phyloP scores from a whole-genome alignment of 306 rosid genomes.

The Fagus crenata region DNA sequence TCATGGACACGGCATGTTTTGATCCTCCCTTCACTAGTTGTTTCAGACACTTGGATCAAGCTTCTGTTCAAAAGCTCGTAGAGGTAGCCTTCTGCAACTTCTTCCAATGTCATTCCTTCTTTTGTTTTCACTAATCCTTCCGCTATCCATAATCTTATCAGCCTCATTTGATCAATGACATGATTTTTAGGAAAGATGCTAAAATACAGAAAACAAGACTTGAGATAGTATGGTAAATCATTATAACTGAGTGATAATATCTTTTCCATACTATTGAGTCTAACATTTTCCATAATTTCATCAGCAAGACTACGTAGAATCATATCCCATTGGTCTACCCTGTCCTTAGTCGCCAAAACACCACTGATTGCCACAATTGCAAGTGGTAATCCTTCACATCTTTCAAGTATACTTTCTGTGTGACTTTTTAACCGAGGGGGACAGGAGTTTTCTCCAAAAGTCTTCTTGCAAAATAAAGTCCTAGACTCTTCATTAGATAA shows the following conservation, averaged over 20 bases:
- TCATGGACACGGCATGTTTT: conserved; percentile 19
- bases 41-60: conserved; percentile 5
- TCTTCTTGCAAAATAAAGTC: conserved; percentile 52
- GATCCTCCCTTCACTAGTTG: conserved; percentile 20
- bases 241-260: not conserved
- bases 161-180: not conserved
- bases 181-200: conserved; percentile 12
- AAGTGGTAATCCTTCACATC: conserved; percentile 53
- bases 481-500: conserved; percentile 46
- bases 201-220: not conserved
- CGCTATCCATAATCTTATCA: conserved; percentile 25
- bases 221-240: conserved; percentile 6
- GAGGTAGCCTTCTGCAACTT: conserved; percentile 24
- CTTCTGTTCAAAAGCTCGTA: conserved; percentile 14
- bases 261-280: not conserved
- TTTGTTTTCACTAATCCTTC: conserved; percentile 22
- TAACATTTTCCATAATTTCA: not conserved
- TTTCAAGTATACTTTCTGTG: conserved; percentile 28
- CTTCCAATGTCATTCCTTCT: conserved; percentile 22
- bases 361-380: conserved; percentile 60
- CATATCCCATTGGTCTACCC: conserved; percentile 46
- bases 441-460: conserved; percentile 44
- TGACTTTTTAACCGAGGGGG: conserved; percentile 41
- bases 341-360: conserved; percentile 39
- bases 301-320: not conserved